Evolutionary conservation across 2,329 filamentous ascomycete species (phyloP).

Genomic region (Aplosporella prunicola): DNA sequence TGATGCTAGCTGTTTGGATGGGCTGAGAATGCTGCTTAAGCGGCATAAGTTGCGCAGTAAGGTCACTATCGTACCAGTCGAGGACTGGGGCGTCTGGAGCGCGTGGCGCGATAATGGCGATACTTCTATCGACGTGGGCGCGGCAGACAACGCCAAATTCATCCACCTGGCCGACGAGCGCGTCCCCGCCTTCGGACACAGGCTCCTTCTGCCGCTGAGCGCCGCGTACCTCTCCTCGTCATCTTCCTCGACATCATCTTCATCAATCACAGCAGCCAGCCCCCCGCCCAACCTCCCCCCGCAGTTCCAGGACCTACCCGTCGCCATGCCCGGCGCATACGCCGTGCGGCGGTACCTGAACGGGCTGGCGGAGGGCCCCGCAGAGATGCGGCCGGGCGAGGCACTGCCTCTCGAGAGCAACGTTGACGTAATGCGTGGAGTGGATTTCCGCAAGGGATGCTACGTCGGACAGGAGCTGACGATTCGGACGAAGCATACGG

Average conservation of each 20-base stretch:
- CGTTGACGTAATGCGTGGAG: constrained; percentile 72
- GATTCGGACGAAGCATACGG: constrained; percentile 87
- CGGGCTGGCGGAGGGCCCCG: constrained; percentile 77
- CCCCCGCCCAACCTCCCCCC: constrained; percentile 6
- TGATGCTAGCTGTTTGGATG: constrained; percentile 55
- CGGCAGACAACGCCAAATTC: background rate
- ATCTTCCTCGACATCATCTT: background rate
- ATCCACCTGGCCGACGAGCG: constrained; percentile 6
- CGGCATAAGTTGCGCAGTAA: constrained; percentile 81
- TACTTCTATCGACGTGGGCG: too few species aligned
- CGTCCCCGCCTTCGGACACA: constrained; percentile 18
- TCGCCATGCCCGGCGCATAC: background rate
- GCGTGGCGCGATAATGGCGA: too few species aligned
- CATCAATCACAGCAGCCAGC: constrained; percentile 16
- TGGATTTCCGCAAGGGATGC: constrained; percentile 93
- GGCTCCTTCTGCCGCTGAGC: constrained; percentile 1
- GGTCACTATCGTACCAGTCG: constrained; percentile 65
- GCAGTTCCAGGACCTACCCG: background rate
- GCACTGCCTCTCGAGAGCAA: constrained; percentile 83
- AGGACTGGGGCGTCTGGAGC: too few species aligned
- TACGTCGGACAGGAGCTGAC: constrained; percentile 96
- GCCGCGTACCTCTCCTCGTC: background rate
- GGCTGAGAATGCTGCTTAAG: constrained; percentile 59
- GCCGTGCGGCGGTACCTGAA: constrained; percentile 51
- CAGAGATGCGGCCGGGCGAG: constrained; percentile 61